Conservation (phyloP, 345 rosid species). For the Eutrema japonicum region DNA sequence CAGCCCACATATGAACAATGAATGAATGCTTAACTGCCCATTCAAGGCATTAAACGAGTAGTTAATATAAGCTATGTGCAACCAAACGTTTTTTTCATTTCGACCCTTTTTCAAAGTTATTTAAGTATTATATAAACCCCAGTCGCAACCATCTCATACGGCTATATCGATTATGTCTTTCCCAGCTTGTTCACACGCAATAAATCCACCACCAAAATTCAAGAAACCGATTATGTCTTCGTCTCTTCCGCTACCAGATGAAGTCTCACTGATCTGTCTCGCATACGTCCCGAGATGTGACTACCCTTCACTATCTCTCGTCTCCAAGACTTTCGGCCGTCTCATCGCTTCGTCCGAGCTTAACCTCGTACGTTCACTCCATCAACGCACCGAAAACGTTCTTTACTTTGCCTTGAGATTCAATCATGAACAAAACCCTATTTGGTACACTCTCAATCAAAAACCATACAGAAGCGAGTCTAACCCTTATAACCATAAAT, state of each 20-base stretch:
- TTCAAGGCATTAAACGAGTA: background rate
- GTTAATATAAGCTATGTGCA: background rate
- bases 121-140: background rate
- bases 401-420: conserved; percentile 21
- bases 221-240: background rate
- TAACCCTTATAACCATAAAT: background rate
- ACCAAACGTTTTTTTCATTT: background rate
- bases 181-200: background rate
- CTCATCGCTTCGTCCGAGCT: conserved; percentile 8
- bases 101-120: background rate
- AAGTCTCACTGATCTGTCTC: background rate
- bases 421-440: background rate
- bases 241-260: conserved; percentile 1
- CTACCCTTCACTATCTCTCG: conserved; percentile 14
- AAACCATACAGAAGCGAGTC: background rate
- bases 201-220: background rate
- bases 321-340: background rate
- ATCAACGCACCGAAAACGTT: conserved; percentile 10
- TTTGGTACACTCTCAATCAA: conserved; percentile 20
- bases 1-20: background rate
- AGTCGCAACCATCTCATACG: background rate
- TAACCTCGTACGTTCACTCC: conserved; percentile 10
- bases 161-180: background rate
- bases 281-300: conserved; percentile 10
- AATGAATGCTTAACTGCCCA: background rate